Conservation (phyloP, 2,329 filamentous ascomycete genomes). For the Alternaria tenuissima region DNA sequence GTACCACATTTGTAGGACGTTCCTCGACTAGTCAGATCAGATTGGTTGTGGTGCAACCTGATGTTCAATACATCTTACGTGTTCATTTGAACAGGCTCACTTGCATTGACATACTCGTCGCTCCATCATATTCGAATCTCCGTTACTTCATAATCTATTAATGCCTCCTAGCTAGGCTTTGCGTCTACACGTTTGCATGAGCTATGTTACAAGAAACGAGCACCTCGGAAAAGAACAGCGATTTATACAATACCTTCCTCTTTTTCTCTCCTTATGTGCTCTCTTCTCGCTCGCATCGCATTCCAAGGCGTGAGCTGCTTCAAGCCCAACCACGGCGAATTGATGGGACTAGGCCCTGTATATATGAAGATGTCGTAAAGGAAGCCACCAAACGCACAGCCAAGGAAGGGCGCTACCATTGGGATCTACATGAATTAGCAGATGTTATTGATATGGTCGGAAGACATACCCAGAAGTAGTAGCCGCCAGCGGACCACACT, state of each 20-base stretch:
- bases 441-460: not conserved
- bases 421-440: constrained; percentile 61
- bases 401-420: constrained; percentile 74
- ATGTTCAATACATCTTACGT: no score
- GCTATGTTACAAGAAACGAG: no score
- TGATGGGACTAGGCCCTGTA: constrained; percentile 74
- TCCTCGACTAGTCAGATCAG: not conserved
- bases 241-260: constrained; percentile 40
- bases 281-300: constrained; percentile 30
- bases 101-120: no score
- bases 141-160: no score
- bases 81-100: no score
- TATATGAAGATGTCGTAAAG: constrained; percentile 61
- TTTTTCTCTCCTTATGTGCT: constrained; percentile 35
- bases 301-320: constrained; percentile 55
- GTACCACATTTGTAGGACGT: constrained; percentile 62
- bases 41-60: no score
- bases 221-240: no score
- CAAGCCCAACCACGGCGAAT: constrained; percentile 72
- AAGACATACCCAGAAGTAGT: constrained; percentile 73
- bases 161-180: no score
- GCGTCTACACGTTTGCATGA: no score
- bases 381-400: constrained; percentile 50
- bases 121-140: no score
- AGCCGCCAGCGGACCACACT: constrained; percentile 72